Conservation (phyloP, 2,329 filamentous ascomycete species). For the Seiridium unicorne region DNA sequence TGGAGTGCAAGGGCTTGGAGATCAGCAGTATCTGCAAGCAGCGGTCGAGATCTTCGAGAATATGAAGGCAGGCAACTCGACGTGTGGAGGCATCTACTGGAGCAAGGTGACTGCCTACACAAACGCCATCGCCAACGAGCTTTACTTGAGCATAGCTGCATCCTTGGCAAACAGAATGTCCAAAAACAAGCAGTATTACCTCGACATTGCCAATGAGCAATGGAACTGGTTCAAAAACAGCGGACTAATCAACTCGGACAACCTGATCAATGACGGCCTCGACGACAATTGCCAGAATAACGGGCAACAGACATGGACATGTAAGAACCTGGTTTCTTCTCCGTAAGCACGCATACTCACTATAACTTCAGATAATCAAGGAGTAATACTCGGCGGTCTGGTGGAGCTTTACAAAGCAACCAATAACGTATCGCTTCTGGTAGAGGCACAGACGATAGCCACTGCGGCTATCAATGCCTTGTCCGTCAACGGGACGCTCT, state of each 20-base stretch:
- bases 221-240: slow-evolving; percentile 52
- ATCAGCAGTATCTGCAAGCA: slow-evolving; percentile 44
- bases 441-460: slow-evolving; percentile 46
- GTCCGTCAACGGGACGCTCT: slow-evolving; percentile 45
- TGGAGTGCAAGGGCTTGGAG: slow-evolving; percentile 29
- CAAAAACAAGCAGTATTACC: slow-evolving; percentile 36
- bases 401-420: slow-evolving; percentile 47
- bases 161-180: slow-evolving; percentile 48
- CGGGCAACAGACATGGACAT: slow-evolving; percentile 44
- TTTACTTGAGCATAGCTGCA: slow-evolving; percentile 51
- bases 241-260: slow-evolving; percentile 49
- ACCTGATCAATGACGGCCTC: slow-evolving; percentile 54
- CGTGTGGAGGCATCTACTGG: slow-evolving; percentile 56
- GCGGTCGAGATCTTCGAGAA: slow-evolving; percentile 51
- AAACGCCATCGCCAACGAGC: slow-evolving; percentile 54
- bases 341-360: too few relatives aligned
- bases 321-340: not conserved
- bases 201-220: slow-evolving; percentile 42
- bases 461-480: slow-evolving; percentile 46
- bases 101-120: slow-evolving; percentile 50
- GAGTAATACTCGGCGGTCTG: slow-evolving; percentile 51
- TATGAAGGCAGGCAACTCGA: slow-evolving; percentile 43
- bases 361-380: slow-evolving; percentile 44
- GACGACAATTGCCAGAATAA: slow-evolving; percentile 46
- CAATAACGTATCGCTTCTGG: slow-evolving; percentile 37